Evolutionary conservation across 768 basidiomycete genomes (phyloP), one percentile per base, ranked within the genome.

Genomic region (Russula brevipes): DNA sequence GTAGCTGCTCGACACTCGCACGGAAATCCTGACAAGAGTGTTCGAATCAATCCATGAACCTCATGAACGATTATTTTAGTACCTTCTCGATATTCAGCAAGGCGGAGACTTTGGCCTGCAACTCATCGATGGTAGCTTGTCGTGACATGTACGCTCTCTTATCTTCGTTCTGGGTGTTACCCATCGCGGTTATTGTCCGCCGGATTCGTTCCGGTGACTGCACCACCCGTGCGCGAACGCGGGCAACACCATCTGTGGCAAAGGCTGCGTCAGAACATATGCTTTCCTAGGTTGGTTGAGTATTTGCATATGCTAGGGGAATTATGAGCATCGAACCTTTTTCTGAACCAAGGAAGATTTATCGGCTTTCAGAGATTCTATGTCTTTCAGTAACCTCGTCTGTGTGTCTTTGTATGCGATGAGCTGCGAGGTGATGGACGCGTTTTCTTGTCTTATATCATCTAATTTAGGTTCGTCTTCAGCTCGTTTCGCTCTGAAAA

Each of bases 181-280:
- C 80, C 88, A 96, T 92, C n/a, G 83, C 78, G 11, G 80, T 74
- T 69, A 96, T 96, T 47, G 85, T 89, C 55, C 86, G 84, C 71
- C 87, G 89, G 68, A 96, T 88, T 50, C 94, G 82, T 52, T 96
- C 94, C 0, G 94, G 94, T 0, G 91, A 94, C 72, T 94, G 91
- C 3, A 97, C 93, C 65, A 97, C 88, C 33, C 93, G 85, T 35
- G 84, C 78, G 54, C 84, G 80, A 0, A 85, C 85, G 47, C 86
- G 83, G 12, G 76, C 75, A 65, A 91, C 85, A 50, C 79, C 77
- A 60, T 89, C 86, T 46, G 81, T 76, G 30, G 86, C 75, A 49
- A 80, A 78, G 7, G 81, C 76, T 10, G 86, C 79, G 54, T 91
- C 87, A 2, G 77, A 77, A 64, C 82, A 83, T 33, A 89, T 76